phyloP scores from a whole-genome alignment of 345 rosid species.

The Aquilaria sinensis region DNA sequence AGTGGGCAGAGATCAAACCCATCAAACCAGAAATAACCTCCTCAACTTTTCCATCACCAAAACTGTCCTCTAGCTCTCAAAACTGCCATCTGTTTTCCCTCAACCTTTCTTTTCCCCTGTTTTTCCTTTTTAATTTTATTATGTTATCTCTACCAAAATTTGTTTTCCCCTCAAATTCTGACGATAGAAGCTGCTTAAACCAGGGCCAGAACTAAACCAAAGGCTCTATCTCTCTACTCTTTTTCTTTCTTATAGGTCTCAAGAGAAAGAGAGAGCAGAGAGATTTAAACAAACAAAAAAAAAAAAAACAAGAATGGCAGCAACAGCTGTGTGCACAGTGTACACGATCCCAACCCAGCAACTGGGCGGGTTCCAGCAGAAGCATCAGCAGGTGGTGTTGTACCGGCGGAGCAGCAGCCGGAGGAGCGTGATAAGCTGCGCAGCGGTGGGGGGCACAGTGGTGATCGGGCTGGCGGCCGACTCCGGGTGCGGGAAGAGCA shows the following conservation, averaged over 20 bases:
- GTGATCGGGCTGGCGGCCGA: conserved; percentile 96
- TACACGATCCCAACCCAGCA: conserved; percentile 60
- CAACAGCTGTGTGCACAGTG: conserved; percentile 71
- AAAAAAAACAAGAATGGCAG: background rate
- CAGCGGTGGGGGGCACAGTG: conserved; percentile 44
- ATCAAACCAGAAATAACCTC: conserved; percentile 23
- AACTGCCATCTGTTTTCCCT: conserved; percentile 39
- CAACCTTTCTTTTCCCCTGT: conserved; percentile 28
- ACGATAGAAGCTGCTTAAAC: too few species aligned
- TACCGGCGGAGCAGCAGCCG: conserved; percentile 20
- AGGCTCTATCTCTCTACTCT: conserved; percentile 19
- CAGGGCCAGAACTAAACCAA: conserved; percentile 4
- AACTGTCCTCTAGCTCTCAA: conserved; percentile 14
- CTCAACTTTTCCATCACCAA: conserved; percentile 27
- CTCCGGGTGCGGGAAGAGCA: conserved; percentile 92
- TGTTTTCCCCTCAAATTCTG: conserved; percentile 16
- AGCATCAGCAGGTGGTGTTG: conserved; percentile 21
- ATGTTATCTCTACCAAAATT: conserved; percentile 1
- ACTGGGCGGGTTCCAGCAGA: conserved; percentile 21
- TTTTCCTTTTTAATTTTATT: conserved; percentile 21
- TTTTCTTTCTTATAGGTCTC: conserved; percentile 13
- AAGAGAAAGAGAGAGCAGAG: conserved; percentile 2
- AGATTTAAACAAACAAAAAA: background rate
- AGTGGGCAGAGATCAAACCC: conserved; percentile 13
- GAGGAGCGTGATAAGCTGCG: conserved; percentile 47